Conservation (phyloP, 2,329 filamentous ascomycete genomes). For the Aspergillus ochraceus region DNA sequence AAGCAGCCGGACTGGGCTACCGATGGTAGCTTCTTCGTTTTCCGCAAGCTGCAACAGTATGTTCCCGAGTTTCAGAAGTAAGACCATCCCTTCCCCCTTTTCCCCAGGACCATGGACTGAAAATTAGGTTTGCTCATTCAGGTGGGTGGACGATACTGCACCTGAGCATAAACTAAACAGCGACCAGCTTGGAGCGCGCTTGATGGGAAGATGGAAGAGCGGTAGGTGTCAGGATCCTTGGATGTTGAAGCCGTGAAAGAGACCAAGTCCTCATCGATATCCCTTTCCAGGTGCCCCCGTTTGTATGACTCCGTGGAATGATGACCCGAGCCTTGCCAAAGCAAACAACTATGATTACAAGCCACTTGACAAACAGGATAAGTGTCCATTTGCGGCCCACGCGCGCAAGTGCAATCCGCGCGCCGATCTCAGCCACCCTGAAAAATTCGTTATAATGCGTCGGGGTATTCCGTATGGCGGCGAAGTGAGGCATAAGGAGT, state of each 20-base stretch:
- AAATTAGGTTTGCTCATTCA: background rate
- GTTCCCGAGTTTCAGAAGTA: constrained; percentile 46
- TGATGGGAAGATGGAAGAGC: constrained; percentile 10
- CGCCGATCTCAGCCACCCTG: background rate
- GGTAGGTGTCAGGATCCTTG: background rate
- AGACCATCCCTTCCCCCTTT: background rate
- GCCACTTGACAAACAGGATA: background rate
- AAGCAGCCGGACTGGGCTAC: constrained; percentile 39
- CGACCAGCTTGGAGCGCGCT: constrained; percentile 4
- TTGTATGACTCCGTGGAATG: background rate
- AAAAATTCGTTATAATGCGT: background rate
- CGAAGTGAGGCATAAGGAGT: background rate
- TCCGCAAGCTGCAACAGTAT: constrained; percentile 47
- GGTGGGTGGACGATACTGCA: background rate
- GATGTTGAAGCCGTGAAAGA: too few relatives aligned
- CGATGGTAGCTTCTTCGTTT: constrained; percentile 48
- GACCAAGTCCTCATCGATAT: background rate
- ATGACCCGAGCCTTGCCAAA: background rate
- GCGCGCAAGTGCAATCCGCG: constrained; percentile 6
- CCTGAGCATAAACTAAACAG: background rate
- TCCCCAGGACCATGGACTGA: background rate
- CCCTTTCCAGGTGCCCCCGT: constrained; percentile 4
- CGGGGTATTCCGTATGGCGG: constrained; percentile 7
- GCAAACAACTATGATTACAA: constrained; percentile 4
- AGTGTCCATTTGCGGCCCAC: constrained; percentile 10